phyloP scores from a whole-genome alignment of 805 yeast species.

The Metschnikowia cerradonensis region DNA sequence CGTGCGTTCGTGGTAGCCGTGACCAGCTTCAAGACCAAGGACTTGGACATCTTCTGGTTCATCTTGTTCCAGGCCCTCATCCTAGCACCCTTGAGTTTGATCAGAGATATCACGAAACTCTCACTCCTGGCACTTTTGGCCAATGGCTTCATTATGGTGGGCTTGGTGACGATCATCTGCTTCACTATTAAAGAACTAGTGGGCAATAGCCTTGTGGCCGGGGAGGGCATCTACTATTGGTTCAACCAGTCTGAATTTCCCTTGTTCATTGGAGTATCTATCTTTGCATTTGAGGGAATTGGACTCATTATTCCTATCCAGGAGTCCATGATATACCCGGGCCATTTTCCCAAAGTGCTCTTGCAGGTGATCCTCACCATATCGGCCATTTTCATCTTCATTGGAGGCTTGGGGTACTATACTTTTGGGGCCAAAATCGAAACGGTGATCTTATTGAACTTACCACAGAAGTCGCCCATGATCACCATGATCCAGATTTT shows the following conservation, averaged over 20 bases:
- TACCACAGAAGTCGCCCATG: constrained; percentile 62
- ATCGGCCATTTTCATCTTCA: constrained; percentile 54
- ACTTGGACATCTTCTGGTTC: constrained; percentile 38
- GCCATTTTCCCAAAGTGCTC: constrained; percentile 64
- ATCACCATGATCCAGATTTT: constrained; percentile 66
- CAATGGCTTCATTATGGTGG: constrained; percentile 62
- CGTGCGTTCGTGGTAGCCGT: constrained; percentile 57
- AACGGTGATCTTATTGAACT: constrained; percentile 66
- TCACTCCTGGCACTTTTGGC: constrained; percentile 71
- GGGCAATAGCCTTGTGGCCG: constrained; percentile 37
- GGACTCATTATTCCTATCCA: constrained; percentile 80
- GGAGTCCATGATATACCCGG: constrained; percentile 75
- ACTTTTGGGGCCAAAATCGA: constrained; percentile 63
- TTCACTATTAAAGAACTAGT: constrained; percentile 47
- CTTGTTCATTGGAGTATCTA: constrained; percentile 75
- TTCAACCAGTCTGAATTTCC: constrained; percentile 62
- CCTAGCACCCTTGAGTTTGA: constrained; percentile 64
- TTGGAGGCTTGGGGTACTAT: constrained; percentile 66
- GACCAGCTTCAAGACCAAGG: constrained; percentile 36
- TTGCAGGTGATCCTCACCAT: constrained; percentile 59
- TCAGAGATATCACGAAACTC: constrained; percentile 71
- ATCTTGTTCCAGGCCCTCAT: constrained; percentile 54
- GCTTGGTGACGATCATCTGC: constrained; percentile 60
- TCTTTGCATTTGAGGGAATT: constrained; percentile 85
- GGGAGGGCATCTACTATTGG: constrained; percentile 44